phyloP scores from a whole-genome alignment of 805 yeast genomes.

The Sugiyamaella qingdaonensis region DNA sequence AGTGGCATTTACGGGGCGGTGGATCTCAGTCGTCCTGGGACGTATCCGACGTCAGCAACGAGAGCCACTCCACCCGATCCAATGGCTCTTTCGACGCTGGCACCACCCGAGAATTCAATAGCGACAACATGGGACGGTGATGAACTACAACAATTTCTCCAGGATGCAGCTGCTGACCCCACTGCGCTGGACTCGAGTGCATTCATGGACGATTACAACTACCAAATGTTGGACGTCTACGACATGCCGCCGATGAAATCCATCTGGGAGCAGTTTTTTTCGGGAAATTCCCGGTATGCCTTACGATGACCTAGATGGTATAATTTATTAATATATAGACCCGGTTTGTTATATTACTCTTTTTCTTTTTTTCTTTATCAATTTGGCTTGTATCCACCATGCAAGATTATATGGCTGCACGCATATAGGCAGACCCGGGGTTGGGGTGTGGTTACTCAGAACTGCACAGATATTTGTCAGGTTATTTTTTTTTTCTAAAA shows the following conservation, averaged over 20 bases:
- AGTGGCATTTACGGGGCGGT: background rate
- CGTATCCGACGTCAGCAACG: background rate
- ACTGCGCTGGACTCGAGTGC: background rate
- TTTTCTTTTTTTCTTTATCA: background rate
- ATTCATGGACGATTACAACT: background rate
- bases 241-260: background rate
- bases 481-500: slow-evolving; percentile 1
- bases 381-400: background rate
- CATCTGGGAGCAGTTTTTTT: background rate
- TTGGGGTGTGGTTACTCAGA: background rate
- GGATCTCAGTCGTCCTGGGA: background rate
- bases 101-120: background rate
- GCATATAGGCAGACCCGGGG: background rate
- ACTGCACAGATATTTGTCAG: background rate
- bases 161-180: slow-evolving; percentile 21
- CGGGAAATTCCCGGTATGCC: background rate
- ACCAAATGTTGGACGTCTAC: background rate
- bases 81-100: background rate
- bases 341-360: background rate
- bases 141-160: slow-evolving; percentile 24
- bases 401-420: background rate
- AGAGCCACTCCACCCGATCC: background rate
- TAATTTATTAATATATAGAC: background rate
- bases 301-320: background rate
- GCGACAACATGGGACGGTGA: slow-evolving; percentile 6